Evolutionary conservation across 2,329 filamentous ascomycete genomes (phyloP).

Genomic region (Mariannaea elegans): DNA sequence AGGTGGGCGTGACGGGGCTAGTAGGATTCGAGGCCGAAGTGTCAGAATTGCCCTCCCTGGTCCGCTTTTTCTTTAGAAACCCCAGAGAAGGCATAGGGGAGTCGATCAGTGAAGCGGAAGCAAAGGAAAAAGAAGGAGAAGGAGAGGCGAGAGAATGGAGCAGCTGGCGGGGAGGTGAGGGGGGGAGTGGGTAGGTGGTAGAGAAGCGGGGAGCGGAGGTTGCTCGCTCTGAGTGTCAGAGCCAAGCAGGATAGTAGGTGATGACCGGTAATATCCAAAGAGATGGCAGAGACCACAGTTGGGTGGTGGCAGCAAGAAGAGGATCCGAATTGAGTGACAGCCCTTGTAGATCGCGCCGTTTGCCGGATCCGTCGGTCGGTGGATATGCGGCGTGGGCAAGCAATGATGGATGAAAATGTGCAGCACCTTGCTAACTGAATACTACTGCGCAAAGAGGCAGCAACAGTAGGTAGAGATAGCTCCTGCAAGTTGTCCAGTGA

Average conservation of each 20-base stretch:
- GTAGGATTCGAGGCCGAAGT: conserved; percentile 72
- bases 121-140: conserved; percentile 3
- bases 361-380: conserved; percentile 29
- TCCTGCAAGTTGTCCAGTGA: neutral
- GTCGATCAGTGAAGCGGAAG: conserved; percentile 17
- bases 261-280: conserved; percentile 8
- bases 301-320: conserved; percentile 5
- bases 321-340: conserved; percentile 33
- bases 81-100: conserved; percentile 88
- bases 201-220: conserved; percentile 18
- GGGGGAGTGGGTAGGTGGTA: conserved; percentile 25
- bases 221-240: neutral
- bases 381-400: neutral
- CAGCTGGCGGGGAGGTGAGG: conserved; percentile 26
- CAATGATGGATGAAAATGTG: neutral
- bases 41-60: conserved; percentile 85
- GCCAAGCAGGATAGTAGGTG: neutral
- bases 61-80: conserved; percentile 98
- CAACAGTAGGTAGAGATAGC: neutral
- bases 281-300: conserved; percentile 1
- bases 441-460: neutral
- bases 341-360: conserved; percentile 37
- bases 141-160: conserved; percentile 9
- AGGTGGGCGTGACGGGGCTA: conserved; percentile 69
- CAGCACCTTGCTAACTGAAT: neutral